Evolutionary conservation across 2,329 filamentous ascomycete genomes (phyloP), one percentile per base, ranked within the genome.

Genomic region (Neofusicoccum parvum): DNA sequence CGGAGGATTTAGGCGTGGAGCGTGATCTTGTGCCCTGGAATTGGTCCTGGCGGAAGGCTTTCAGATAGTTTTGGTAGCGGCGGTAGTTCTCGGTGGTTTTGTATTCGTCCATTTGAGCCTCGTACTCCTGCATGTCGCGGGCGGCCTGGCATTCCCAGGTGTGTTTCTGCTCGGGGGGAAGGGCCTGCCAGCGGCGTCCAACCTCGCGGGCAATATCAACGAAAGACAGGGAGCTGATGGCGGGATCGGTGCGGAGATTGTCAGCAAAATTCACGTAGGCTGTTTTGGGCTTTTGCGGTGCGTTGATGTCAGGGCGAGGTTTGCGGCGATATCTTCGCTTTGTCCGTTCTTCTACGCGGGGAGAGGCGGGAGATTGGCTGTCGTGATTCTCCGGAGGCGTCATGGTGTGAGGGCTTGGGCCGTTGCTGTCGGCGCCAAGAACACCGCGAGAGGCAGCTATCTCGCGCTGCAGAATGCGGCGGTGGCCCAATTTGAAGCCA

Each of bases 251-350:
- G 17, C 77, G 76, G 23, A 78, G 73, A 50, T 77, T 68, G 59
- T 79, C 77, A 53, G 77, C 76, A 69, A 79, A 79, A 59, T 78
- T 78, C n/a, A 79, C 77, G 67, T 79, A 79, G 9, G 75, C 77
- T 39, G 77, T 79, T 60, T 79, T 79, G 36, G 77, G 77, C 60
- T 78, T 78, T 67, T 77, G 77, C 12, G 77, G 77, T 17, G 77
- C 77, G 65, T 78, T 73, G 39, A 59, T 58, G 62, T 79, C 77
- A 11, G 76, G 70, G 6, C 73, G 69, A 9, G 77, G 77, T 65
- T 78, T 77, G 14, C 77, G 72, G 27, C 76, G 69, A 67, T 79
- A 79, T 58, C 74, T 69, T 59, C 77, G 70, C 70, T 79, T 66
- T 17, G 53, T 62, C 76, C 66, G 76, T 75, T 63, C 73, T 66